Evolutionary conservation across 768 basidiomycete species (phyloP).

Genomic region (Dendrothele bispora): DNA sequence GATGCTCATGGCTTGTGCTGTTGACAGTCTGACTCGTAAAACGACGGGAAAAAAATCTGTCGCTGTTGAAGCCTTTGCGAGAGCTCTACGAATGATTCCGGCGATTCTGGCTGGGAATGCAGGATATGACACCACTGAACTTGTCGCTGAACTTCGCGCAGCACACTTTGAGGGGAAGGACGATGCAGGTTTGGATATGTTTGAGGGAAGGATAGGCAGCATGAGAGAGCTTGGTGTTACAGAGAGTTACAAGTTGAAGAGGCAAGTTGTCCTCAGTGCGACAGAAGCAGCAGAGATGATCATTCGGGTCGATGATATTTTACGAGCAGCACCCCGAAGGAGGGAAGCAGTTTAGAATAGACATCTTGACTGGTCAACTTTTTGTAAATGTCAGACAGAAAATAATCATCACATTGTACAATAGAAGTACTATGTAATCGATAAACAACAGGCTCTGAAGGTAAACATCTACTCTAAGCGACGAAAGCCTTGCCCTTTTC

Average conservation of each 20-base stretch:
- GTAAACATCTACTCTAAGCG: too few relatives aligned
- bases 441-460: too few relatives aligned
- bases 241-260: constrained; percentile 96
- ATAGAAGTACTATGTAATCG: too few relatives aligned
- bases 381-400: too few relatives aligned
- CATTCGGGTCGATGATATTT: constrained; percentile 91
- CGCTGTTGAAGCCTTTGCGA: constrained; percentile 88
- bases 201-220: constrained; percentile 77
- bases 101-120: constrained; percentile 97
- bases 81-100: constrained; percentile 91
- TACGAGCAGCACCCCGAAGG: constrained; percentile 81
- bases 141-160: constrained; percentile 85
- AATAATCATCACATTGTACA: too few relatives aligned
- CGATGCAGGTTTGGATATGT: constrained; percentile 97
- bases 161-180: constrained; percentile 89
- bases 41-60: constrained; percentile 95
- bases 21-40: constrained; percentile 83
- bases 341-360: constrained; percentile 69
- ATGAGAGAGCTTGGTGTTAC: constrained; percentile 90
- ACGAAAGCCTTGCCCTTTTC: constrained; percentile 89
- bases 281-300: constrained; percentile 99
- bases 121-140: constrained; percentile 95
- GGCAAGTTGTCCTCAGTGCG: constrained; percentile 91
- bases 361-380: too few relatives aligned
- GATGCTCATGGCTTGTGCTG: constrained; percentile 95